These are phyloP conservation scores for Daldinia sp. DNA, from an alignment of 2,329 filamentous ascomycete species.

Conservation along the genomic window DNA sequence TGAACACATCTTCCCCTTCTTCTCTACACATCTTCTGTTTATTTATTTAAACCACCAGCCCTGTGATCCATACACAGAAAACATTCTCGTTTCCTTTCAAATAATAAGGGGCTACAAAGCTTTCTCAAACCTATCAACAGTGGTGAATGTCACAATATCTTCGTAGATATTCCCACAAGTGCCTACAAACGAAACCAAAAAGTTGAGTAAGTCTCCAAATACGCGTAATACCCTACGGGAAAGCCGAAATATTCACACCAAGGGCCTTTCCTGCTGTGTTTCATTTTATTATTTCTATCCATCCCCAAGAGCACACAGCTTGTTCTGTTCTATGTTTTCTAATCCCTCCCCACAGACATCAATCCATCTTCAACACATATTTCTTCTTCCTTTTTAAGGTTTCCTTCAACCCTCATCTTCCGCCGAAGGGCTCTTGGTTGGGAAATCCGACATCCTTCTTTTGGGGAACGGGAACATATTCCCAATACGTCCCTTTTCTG, in stretches of 20 bases:
- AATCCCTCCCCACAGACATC: background rate
- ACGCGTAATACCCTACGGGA: no score
- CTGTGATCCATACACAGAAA: background rate
- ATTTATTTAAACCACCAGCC: background rate
- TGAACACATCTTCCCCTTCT: background rate
- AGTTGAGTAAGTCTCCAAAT: no score
- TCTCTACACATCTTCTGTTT: background rate
- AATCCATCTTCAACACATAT: background rate
- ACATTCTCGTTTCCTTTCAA: background rate
- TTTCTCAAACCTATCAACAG: background rate
- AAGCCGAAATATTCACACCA: no score
- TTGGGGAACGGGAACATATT: no score
- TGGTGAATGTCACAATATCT: background rate
- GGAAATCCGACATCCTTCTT: background rate
- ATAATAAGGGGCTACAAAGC: background rate
- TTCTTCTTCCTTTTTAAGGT: background rate
- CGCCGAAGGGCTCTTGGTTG: background rate
- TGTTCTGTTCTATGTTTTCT: background rate
- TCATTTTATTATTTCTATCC: no score
- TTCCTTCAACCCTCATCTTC: background rate
- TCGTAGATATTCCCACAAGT: background rate
- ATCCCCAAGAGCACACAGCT: background rate
- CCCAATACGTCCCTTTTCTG: no score
- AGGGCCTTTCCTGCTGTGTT: no score
- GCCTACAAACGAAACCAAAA: background rate